Percentiles rank a stretch among this genome's conserved stretches.
These are phyloP conservation scores for Mytilinidion resinicola DNA, from an alignment of 495 filamentous ascomycete genomes.

Conservation along the genomic window DNA sequence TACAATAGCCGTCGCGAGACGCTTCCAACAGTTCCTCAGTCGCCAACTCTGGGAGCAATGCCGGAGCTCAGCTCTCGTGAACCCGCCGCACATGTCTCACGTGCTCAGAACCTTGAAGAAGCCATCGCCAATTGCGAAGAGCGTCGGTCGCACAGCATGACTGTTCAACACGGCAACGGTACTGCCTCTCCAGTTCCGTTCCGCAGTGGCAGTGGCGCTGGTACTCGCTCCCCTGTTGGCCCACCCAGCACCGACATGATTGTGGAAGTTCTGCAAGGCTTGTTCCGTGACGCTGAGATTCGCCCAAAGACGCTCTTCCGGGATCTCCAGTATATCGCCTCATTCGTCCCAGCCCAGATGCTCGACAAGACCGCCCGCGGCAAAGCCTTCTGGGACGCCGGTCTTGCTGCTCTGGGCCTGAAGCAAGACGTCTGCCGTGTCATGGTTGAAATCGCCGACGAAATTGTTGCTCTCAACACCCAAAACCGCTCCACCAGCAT, in stretches of 20 bases:
- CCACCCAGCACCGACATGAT: constrained; percentile 61
- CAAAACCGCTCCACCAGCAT: constrained; percentile 46
- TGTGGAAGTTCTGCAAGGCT: constrained; percentile 66
- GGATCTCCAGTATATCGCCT: constrained; percentile 90
- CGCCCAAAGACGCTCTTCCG: constrained; percentile 90
- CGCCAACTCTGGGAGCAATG: constrained; percentile 32
- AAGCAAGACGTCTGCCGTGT: constrained; percentile 85
- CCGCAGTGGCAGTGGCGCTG: constrained; percentile 10
- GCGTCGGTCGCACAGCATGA: constrained; percentile 52
- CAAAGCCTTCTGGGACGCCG: constrained; percentile 92
- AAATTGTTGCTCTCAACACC: constrained; percentile 57
- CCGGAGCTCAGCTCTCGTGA: constrained; percentile 32
- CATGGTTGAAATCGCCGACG: constrained; percentile 83
- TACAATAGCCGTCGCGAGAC: constrained; percentile 27
- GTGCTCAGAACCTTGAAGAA: constrained; percentile 49
- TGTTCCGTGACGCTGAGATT: constrained; percentile 70
- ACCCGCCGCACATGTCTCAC: constrained; percentile 27
- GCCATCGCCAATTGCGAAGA: constrained; percentile 64
- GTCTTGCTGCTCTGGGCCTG: constrained; percentile 75
- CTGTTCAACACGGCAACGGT: constrained; percentile 26
- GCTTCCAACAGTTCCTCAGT: constrained; percentile 33
- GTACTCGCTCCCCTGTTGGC: constrained; percentile 23
- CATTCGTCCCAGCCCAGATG: constrained; percentile 74
- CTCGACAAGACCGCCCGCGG: constrained; percentile 81
- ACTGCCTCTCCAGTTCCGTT: constrained; percentile 23